Evolutionary conservation across 306 rosid species (phyloP), one percentile per base, ranked within the genome.

Genomic region (Trichosanthes truncata): DNA sequence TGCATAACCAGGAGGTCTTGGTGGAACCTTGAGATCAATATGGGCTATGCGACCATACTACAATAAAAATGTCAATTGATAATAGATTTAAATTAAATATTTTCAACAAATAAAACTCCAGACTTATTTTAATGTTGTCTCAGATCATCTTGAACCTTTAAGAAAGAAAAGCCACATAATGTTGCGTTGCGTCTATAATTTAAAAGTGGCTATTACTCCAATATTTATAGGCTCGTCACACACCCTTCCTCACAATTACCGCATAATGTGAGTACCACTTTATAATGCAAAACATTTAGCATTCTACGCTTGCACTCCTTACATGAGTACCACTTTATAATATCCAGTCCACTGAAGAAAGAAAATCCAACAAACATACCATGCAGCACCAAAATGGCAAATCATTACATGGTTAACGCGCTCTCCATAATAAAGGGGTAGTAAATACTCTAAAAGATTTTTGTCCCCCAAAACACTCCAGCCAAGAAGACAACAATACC

Each of bases 1-100:
- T 61, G 99, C 99, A 81, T 96, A 96, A 72, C 98, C 99, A 26
- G 99, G 99, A 36, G 99, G 99, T 81, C 98, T 96, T 23, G 99
- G 99, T 7, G 99, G 99, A 49, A 96, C 99, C 90, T 96, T 96
- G 18, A 93, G 88, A 83, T 96, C 98, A 82, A 96, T 90, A 78
- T 96, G 96, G 5, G 94, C 88, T 76, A 96, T 89, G 82, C 87
- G 97, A 68, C 98, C 99, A 85, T 91, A 96, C 99, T 96, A 87
- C 79, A 36, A 62, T 46, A 33, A 25, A 59, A 81, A 78, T 46
- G 51, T 59, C 68, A 59, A 77, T 52, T 18, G 78, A 25, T 38
- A 78, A 67, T 20, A 33, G 81, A 71, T 7, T 17, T n/a, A 21
- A 4, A 59, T 33, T 9, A 52, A 36, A 13, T 60, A 62, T 21